Evolutionary conservation across 2,329 filamentous ascomycete species (phyloP).

Genomic region (Aspergillus piperis): DNA sequence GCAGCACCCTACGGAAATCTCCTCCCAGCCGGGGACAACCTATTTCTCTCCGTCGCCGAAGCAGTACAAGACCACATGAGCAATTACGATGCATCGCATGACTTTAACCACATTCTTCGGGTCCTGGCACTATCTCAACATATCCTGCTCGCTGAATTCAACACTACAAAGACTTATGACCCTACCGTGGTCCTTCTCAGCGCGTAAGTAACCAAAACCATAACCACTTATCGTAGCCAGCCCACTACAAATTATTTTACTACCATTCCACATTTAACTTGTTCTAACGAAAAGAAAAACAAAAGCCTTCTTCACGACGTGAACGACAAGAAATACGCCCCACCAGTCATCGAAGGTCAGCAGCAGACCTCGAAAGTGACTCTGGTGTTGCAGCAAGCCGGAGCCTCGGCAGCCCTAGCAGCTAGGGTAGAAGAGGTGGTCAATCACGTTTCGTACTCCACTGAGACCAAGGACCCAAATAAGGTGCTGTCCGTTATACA

Average conservation of each 20-base stretch:
- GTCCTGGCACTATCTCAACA: conserved; percentile 12
- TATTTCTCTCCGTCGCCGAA: conserved; percentile 2
- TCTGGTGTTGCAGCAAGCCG: conserved; percentile 5
- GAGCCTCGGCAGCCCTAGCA: neutral
- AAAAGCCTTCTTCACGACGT: conserved; percentile 17
- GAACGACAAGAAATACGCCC: conserved; percentile 18
- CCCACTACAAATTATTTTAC: neutral
- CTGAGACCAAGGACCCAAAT: conserved; percentile 11
- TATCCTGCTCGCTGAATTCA: conserved; percentile 10
- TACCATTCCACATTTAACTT: neutral
- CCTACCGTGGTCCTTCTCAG: conserved; percentile 2
- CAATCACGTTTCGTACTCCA: conserved; percentile 20
- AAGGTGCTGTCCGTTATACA: neutral
- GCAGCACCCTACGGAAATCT: neutral
- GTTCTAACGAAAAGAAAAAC: neutral
- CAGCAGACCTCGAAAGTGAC: conserved; percentile 5
- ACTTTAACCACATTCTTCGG: conserved; percentile 16
- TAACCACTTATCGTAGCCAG: neutral
- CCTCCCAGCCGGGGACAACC: neutral
- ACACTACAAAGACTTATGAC: neutral
- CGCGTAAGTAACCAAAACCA: neutral
- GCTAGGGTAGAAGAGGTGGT: conserved; percentile 13
- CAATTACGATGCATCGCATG: conserved; percentile 19
- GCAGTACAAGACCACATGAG: conserved; percentile 16
- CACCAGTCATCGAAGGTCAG: neutral